Evolutionary conservation across 495 filamentous ascomycete species (phyloP), one percentile per base, ranked within the genome.

Genomic region (Cryomyces minteri): DNA sequence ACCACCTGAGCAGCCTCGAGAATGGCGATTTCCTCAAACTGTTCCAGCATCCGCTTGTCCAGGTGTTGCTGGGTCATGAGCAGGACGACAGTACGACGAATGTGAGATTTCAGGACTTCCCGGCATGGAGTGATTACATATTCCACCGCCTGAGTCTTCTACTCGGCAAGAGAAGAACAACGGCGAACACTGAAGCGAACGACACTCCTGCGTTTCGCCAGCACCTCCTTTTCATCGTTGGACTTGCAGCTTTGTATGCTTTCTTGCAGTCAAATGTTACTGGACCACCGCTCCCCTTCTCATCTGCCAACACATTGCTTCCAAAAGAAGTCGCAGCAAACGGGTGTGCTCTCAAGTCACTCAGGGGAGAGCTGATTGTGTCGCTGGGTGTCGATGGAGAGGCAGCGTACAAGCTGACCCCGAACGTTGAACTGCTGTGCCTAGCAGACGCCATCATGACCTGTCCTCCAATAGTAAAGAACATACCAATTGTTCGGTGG

Each of bases 201-300:
- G 48, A 52, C 42, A 43, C 49, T 29, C 43, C 55, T 4, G 51
- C 59, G 2, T 59, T 61, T 45, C 54, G 51, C 5, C 58, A 60
- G 41, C 47, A 57, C 44, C 41, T 62, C 12, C 54, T 77, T 31
- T 59, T 80, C 40, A 60, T 70, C 25, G 62, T 90, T 39, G 86
- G 75, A 14, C 63, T 80, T 11, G 78, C 80, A 1, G 78, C 85
- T 0, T 67, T 95, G 18, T 71, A 82, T 54, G 73, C 76, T n/a
- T 96, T 96, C 59, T 59, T 95, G 18, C 90, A 96, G 52, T 77
- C 78, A 0, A 96, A 85, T 59, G 82, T 95, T 43, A 95, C 90
- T 10, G 90, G 90, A 0, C 92, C 88, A 25, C 76, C 78, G 0
- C 63, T 84, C n/a, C 55, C 64, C 0, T 82, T 76, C 56, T 58